Conservation (phyloP, 768 basidiomycete species). For the Auricularia sp. region DNA sequence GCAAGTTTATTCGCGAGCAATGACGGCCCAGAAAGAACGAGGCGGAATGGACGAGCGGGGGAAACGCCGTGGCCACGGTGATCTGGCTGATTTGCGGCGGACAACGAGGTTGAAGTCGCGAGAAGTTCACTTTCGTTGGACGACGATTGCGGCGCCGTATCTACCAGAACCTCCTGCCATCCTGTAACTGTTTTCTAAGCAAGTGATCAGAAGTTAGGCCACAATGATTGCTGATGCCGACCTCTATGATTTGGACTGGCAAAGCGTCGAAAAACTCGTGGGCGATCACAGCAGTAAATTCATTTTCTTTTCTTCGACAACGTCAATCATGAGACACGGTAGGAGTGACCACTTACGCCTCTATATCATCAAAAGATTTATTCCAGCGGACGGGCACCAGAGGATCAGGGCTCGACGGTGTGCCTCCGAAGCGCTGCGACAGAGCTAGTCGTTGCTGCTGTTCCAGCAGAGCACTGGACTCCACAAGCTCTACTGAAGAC, state of each 20-base stretch:
- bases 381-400: constrained; percentile 52
- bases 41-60: constrained; percentile 30
- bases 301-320: constrained; percentile 12
- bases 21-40: constrained; percentile 36
- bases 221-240: constrained; percentile 18
- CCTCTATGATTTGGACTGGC: constrained; percentile 84
- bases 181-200: constrained; percentile 63
- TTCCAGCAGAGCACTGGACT: constrained; percentile 62
- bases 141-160: constrained; percentile 19
- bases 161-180: constrained; percentile 80
- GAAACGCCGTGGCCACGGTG: not conserved
- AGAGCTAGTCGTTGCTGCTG: constrained; percentile 32
- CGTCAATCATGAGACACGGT: not conserved
- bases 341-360: constrained; percentile 23
- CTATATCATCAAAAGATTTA: constrained; percentile 59
- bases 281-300: constrained; percentile 80
- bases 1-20: not conserved
- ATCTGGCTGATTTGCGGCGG: too few species aligned
- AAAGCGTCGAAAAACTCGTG: constrained; percentile 98
- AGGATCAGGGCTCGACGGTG: constrained; percentile 16
- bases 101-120: not conserved
- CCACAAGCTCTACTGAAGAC: constrained; percentile 62
- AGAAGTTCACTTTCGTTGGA: not conserved
- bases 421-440: constrained; percentile 7
- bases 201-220: not conserved